Conservation (phyloP, 768 basidiomycete species). For the Termitomyces sp. region DNA sequence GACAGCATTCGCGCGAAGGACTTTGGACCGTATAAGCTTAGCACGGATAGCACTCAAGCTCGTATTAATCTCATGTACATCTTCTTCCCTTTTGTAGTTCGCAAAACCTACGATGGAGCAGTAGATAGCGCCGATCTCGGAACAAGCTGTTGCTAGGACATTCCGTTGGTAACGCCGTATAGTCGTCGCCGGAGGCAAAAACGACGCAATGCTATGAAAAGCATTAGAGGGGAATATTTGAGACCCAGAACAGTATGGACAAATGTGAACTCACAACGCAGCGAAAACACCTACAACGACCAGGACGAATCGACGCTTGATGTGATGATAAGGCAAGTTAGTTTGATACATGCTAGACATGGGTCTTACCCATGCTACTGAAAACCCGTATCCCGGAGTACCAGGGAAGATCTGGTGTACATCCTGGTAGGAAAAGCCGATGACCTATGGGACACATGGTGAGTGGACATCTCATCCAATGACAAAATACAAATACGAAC, state of each 20-base stretch:
- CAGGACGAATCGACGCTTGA: slow-evolving; percentile 61
- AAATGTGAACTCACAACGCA: slow-evolving; percentile 55
- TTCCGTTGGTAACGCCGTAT: slow-evolving; percentile 71
- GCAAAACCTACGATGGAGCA: slow-evolving; percentile 77
- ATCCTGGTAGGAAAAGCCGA: slow-evolving; percentile 75
- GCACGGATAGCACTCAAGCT: slow-evolving; percentile 71
- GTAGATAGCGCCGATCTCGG: slow-evolving; percentile 67
- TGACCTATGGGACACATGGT: slow-evolving; percentile 36
- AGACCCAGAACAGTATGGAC: background rate
- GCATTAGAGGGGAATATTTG: background rate
- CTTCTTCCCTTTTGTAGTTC: slow-evolving; percentile 46
- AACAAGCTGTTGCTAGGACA: slow-evolving; percentile 62
- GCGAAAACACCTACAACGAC: slow-evolving; percentile 71
- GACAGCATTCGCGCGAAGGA: slow-evolving; percentile 52
- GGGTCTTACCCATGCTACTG: slow-evolving; percentile 64
- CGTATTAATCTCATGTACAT: slow-evolving; percentile 52
- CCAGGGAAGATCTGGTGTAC: slow-evolving; percentile 40
- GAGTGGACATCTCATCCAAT: background rate
- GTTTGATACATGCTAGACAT: background rate
- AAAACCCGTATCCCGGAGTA: slow-evolving; percentile 55
- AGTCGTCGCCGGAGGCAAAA: slow-evolving; percentile 71
- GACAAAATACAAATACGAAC: slow-evolving; percentile 26
- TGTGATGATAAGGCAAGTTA: background rate
- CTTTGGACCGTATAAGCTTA: slow-evolving; percentile 63
- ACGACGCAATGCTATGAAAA: slow-evolving; percentile 54